These are phyloP conservation scores for Mikania micrantha DNA, from an alignment of 129 eudicot genomes.

Conservation along the genomic window DNA sequence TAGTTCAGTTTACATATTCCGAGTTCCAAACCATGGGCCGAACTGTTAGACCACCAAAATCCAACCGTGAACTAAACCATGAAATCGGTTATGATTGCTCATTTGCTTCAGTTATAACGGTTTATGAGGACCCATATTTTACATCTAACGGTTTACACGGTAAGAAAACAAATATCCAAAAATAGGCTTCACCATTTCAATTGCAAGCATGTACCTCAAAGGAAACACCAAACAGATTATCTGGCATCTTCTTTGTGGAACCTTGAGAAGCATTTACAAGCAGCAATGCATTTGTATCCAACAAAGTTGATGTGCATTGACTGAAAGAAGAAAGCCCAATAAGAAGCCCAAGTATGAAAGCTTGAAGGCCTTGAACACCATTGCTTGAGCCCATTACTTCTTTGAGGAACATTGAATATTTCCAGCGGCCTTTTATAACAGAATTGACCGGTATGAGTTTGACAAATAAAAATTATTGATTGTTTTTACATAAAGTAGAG, in stretches of 20 bases:
- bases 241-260: slow-evolving; percentile 50
- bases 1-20: too few relatives aligned
- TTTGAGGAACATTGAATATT: slow-evolving; percentile 14
- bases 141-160: too few relatives aligned
- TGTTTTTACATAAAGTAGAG: too few relatives aligned
- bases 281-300: slow-evolving; percentile 43
- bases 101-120: too few relatives aligned
- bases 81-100: too few relatives aligned
- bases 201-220: slow-evolving; percentile 88
- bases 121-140: too few relatives aligned
- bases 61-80: too few relatives aligned
- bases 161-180: too few relatives aligned
- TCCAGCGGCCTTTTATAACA: slow-evolving; percentile 14
- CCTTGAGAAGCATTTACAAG: slow-evolving; percentile 60
- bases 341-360: slow-evolving; percentile 26
- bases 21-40: too few relatives aligned
- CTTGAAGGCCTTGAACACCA: background rate
- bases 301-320: slow-evolving; percentile 35
- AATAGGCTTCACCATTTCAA: too few relatives aligned
- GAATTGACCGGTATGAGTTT: background rate
- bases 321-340: slow-evolving; percentile 27
- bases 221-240: slow-evolving; percentile 65
- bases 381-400: slow-evolving; percentile 43
- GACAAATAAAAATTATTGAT: background rate
- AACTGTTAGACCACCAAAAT: too few relatives aligned